Conservation (phyloP, 176 grass and related monocot genomes). For the Avena sativa region DNA sequence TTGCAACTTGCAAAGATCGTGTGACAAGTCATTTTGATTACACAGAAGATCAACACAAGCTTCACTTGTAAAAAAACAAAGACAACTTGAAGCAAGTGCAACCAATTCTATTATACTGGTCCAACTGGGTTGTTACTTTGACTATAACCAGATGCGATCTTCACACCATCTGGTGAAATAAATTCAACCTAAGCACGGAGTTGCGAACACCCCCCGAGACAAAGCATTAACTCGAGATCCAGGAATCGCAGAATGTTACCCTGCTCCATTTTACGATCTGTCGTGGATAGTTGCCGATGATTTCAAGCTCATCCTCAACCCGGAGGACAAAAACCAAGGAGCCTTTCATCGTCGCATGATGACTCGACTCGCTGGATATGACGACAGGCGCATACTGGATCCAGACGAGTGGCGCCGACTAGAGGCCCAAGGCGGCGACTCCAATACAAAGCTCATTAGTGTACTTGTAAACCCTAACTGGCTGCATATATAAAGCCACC, state of each 20-base stretch:
- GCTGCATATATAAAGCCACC: too few relatives aligned
- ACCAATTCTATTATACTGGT: not conserved
- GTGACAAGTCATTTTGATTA: not conserved
- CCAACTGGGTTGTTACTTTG: not conserved
- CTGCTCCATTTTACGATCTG: not conserved
- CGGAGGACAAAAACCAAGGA: too few relatives aligned
- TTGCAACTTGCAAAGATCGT: not conserved
- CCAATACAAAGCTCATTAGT: too few relatives aligned
- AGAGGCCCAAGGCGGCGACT: too few relatives aligned
- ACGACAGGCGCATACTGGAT: too few relatives aligned
- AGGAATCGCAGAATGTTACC: constrained; percentile 4
- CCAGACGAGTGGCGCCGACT: too few relatives aligned
- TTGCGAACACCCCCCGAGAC: not conserved
- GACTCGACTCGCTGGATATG: too few relatives aligned
- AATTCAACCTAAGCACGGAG: not conserved
- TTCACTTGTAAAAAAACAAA: not conserved
- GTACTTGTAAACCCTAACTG: too few relatives aligned
- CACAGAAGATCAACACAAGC: not conserved
- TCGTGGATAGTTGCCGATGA: too few relatives aligned
- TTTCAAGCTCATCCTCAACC: too few relatives aligned
- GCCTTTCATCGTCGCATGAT: too few relatives aligned
- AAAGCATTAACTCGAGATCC: not conserved
- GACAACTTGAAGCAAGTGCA: constrained; percentile 1
- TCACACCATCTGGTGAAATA: not conserved
- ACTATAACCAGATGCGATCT: constrained; percentile 8